Evolutionary conservation across 768 basidiomycete species (phyloP).

Genomic region (Dentipellis sp.): DNA sequence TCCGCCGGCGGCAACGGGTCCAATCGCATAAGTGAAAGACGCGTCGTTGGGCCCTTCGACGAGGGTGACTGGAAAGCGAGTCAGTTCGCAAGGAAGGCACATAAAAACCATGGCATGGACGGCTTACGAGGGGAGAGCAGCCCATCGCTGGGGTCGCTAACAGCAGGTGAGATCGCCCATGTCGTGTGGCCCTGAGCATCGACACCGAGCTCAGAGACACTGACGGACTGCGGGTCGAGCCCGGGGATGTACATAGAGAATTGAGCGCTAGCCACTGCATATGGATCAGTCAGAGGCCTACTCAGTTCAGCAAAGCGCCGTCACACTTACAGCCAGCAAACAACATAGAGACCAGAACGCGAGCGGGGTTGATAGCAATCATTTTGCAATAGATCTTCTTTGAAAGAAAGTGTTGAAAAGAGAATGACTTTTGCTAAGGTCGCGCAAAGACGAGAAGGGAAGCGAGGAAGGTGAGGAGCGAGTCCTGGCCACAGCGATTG

Average conservation of each 20-base stretch:
- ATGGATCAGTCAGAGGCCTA: not conserved
- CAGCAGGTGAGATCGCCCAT: slow-evolving; percentile 28
- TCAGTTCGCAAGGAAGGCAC: not conserved
- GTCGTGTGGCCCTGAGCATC: slow-evolving; percentile 34
- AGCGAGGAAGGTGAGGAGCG: too few species aligned
- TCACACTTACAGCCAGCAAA: not conserved
- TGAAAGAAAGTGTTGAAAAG: not conserved
- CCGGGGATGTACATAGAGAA: slow-evolving; percentile 37
- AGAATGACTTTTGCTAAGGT: not conserved
- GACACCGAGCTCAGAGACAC: slow-evolving; percentile 32
- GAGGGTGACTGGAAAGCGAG: slow-evolving; percentile 28
- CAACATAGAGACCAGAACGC: not conserved
- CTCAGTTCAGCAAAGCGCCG: not conserved
- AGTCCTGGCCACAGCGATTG: too few species aligned
- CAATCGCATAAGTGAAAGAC: slow-evolving; percentile 26
- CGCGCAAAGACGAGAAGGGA: too few species aligned
- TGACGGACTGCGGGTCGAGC: slow-evolving; percentile 35
- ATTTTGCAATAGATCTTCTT: not conserved
- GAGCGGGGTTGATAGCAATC: not conserved
- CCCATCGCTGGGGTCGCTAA: slow-evolving; percentile 22
- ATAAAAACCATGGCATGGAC: not conserved
- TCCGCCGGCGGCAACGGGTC: slow-evolving; percentile 13
- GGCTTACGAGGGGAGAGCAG: slow-evolving; percentile 31
- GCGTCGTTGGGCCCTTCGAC: slow-evolving; percentile 33
- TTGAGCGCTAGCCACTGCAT: slow-evolving; percentile 20